Base-by-base conservation (phyloP, 106 monocot species). In the Triglochin maritima region DNA sequence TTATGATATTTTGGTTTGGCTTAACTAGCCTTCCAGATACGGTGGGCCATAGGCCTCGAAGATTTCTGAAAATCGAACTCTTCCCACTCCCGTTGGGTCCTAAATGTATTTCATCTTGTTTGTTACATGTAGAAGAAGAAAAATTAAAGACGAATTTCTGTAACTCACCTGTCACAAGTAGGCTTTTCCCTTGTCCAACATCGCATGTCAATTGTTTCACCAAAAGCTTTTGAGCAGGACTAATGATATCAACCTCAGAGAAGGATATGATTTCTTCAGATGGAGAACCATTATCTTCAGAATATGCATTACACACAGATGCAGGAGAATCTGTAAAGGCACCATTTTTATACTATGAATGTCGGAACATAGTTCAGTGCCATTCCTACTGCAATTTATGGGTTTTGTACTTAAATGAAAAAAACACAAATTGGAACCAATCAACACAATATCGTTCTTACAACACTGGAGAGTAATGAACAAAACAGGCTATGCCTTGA, bases 51-150 rank as follows among this genome's bases (percentile, higher is more conserved):
- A 98, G 64, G 61, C 83, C 98, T 71, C 82, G 64, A 68, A 98
- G 86, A 66, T 89, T 81, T 80, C 98, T 86, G 63, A 98, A 98
- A 46, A 98, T 79, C 2, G 98, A 92, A 70, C 92, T 98, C 76
- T 98, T 98, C 5, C 98, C 98, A 78, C 98, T 98, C 5, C 98
- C 98, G 86, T 98, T 98, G 55, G 98, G 98, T 48, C 98, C 98
- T 98, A 83, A 9, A 81, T 64, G 66, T 63, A n/a, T n/a, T n/a
- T n/a, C n/a, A n/a, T n/a, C n/a, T n/a, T n/a, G n/a, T n/a, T n/a
- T n/a, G n/a, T n/a, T n/a, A n/a, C n/a, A n/a, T n/a, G n/a, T n/a
- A n/a, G n/a, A n/a, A n/a, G n/a, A n/a, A n/a, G n/a, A n/a, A n/a
- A n/a, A n/a, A n/a, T n/a, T n/a, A n/a, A n/a, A n/a, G n/a, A n/a